Evolutionary conservation across 352 stramenopile genomes (phyloP), one percentile per base, ranked within the genome.

Genomic region (Plasmopara viticola): DNA sequence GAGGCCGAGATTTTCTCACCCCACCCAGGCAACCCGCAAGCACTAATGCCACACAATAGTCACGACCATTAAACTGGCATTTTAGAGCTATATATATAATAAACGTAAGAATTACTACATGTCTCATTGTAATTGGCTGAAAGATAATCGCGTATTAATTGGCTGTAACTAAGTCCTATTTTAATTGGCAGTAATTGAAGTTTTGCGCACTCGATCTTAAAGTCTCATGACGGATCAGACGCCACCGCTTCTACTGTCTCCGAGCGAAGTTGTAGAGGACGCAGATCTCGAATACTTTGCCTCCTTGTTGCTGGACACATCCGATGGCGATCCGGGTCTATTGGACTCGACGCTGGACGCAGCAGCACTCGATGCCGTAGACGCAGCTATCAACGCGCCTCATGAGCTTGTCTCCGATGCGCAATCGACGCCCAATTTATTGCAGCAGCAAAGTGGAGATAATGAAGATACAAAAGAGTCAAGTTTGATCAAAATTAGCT

Each of bases 1-100:
- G 69, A 67, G 31, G 73, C 72, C n/a, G 72, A 81, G 43, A 54
- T 87, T 52, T 87, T 87, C 45, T 87, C 77, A 10, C 74, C 77
- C 1, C 77, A 87, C 49, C 44, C 44, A 18, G 74, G 56, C 13
- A 74, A 78, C 58, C 72, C 58, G 14, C 62, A 77, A 52, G 39
- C 53, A 39, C 60, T 84, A 34, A 69, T 64, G 42, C 39, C 29
- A 25, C 56, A 43, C 46, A 37, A 29, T 42, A 30, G 38, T 7
- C 53, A 48, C 20, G 20, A 25, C 20, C 30, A 60, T 37, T 66
- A 59, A 40, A 58, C 53, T 44, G 31, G 31, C 31, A 35, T 35
- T 35, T 8, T 35, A 12, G 6, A 50, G 42, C 41, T 48, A 9
- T 33, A 50, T 29, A 46, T 46, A 46, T 44, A 53, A 45, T 46